Percentiles rank a stretch among this genome's conserved stretches.
phyloP scores from a whole-genome alignment of 768 basidiomycete genomes.

The Lactifluus volemus region DNA sequence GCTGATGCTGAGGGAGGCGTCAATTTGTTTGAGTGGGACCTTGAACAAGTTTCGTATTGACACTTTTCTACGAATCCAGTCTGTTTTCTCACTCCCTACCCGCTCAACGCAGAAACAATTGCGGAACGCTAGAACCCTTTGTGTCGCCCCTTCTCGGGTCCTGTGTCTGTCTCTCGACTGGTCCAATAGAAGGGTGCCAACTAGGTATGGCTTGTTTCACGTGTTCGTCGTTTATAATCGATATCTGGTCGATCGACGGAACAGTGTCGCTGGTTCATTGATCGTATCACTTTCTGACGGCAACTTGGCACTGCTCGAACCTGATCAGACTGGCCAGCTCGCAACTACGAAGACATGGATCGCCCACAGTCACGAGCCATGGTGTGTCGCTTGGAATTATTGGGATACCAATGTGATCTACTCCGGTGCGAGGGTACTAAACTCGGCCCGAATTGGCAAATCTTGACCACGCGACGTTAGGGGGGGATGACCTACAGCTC shows the following conservation, averaged over 20 bases:
- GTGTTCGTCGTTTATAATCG: not conserved
- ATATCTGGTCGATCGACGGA: not conserved
- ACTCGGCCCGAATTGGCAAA: not conserved
- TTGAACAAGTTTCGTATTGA: constrained; percentile 34
- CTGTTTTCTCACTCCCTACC: not conserved
- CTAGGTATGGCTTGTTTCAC: constrained; percentile 32
- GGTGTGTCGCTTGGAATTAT: constrained; percentile 87
- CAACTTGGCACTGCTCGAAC: constrained; percentile 49
- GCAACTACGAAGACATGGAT: constrained; percentile 54
- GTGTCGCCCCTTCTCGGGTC: constrained; percentile 43
- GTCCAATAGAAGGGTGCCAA: constrained; percentile 58
- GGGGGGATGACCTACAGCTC: constrained; percentile 86
- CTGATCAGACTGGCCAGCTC: constrained; percentile 38
- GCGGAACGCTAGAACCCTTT: constrained; percentile 33
- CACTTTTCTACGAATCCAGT: not conserved
- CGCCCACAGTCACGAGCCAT: constrained; percentile 91
- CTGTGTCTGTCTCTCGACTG: constrained; percentile 92
- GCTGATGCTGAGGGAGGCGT: constrained; percentile 83
- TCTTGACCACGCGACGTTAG: constrained; percentile 32
- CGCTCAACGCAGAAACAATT: constrained; percentile 25
- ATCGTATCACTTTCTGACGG: constrained; percentile 83
- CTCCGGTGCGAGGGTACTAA: constrained; percentile 47
- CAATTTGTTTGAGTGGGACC: constrained; percentile 50
- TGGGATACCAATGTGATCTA: constrained; percentile 77
- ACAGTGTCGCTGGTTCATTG: constrained; percentile 47